phyloP scores from a whole-genome alignment of 257 asterid genomes.

The Solanum dulcamara region DNA sequence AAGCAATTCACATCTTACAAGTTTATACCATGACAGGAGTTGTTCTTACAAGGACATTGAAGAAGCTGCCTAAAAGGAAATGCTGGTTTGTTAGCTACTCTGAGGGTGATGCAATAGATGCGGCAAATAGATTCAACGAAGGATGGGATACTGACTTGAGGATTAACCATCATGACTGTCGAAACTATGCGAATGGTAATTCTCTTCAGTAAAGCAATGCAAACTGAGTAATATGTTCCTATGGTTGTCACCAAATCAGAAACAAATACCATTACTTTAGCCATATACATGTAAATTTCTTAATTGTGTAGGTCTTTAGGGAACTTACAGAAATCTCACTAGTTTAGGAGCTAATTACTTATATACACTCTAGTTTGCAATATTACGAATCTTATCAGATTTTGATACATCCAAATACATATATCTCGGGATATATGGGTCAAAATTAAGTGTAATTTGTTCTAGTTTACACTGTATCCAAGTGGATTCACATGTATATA shows the following conservation, averaged over 20 bases:
- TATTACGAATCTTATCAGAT: no score
- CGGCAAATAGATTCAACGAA: slow-evolving; percentile 34
- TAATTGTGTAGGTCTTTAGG: background rate
- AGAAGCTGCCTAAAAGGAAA: slow-evolving; percentile 42
- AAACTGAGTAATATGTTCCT: background rate
- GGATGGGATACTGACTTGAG: slow-evolving; percentile 49
- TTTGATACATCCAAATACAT: no score
- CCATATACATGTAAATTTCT: background rate
- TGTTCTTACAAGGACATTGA: slow-evolving; percentile 36
- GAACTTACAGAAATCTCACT: no score
- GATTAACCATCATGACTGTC: slow-evolving; percentile 61
- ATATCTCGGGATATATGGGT: no score
- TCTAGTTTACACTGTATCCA: no score
- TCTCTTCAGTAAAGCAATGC: background rate
- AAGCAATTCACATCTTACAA: background rate
- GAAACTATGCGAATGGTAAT: slow-evolving; percentile 52
- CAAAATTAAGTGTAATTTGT: no score
- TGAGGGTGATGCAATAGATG: slow-evolving; percentile 16
- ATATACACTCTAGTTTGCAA: no score
- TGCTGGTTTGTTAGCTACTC: slow-evolving; percentile 74
- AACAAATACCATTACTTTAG: background rate
- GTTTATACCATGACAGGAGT: slow-evolving; percentile 34
- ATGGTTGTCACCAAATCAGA: background rate
- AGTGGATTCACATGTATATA: no score
- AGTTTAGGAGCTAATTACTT: no score